Evolutionary conservation across 495 filamentous ascomycete species (phyloP).

Genomic region (Astrocystis sublimbata): DNA sequence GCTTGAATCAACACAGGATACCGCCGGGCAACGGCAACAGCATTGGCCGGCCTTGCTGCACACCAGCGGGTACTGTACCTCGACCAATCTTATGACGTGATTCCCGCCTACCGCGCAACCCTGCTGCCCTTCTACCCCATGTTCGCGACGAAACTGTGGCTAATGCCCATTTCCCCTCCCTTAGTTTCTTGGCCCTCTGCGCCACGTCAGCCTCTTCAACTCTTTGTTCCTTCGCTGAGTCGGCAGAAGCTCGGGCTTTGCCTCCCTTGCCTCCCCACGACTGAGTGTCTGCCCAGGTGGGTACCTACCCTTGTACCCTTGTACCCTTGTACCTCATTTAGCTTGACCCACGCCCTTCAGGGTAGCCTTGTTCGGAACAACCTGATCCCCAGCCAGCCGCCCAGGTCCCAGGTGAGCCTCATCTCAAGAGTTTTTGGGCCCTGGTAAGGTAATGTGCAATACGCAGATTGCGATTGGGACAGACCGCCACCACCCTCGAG

Average conservation of each 20-base stretch:
- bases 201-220: background rate
- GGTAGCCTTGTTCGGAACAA: conserved; percentile 28
- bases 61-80: conserved; percentile 12
- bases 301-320: too few species aligned
- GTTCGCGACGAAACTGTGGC: conserved; percentile 15
- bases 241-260: background rate
- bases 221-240: background rate
- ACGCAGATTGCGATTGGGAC: conserved; percentile 17
- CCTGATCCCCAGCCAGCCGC: conserved; percentile 21
- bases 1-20: conserved; percentile 49
- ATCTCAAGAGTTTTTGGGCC: conserved; percentile 26
- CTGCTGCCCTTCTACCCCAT: too few species aligned
- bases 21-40: conserved; percentile 45
- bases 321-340: conserved; percentile 1
- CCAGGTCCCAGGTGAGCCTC: conserved; percentile 27
- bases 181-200: conserved; percentile 11
- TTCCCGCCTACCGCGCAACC: conserved; percentile 22
- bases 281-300: too few species aligned
- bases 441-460: too few species aligned
- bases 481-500: conserved; percentile 4
- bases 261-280: too few species aligned
- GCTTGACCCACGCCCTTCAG: conserved; percentile 7
- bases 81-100: conserved; percentile 36
- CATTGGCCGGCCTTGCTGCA: conserved; percentile 38
- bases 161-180: background rate